These are phyloP conservation scores for Bruguiera hainesii DNA, from an alignment of 441 rosid species.

Conservation along the genomic window DNA sequence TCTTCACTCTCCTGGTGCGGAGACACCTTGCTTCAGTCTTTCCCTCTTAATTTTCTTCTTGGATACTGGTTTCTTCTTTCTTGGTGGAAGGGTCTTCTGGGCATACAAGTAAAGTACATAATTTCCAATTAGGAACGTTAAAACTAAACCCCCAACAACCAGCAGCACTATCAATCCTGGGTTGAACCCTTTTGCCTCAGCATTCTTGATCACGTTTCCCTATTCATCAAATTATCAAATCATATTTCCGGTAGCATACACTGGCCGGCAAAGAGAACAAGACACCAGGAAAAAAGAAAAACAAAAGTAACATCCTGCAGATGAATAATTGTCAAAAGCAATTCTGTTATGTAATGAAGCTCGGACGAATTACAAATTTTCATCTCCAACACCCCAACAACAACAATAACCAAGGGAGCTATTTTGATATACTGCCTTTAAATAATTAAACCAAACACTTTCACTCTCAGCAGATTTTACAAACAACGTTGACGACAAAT, in stretches of 20 bases:
- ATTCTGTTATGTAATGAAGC: background rate
- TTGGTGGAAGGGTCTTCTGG: slow-evolving; percentile 77
- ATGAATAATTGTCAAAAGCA: background rate
- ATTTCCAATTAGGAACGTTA: slow-evolving; percentile 82
- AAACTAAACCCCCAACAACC: slow-evolving; percentile 57
- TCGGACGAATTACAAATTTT: too few species aligned
- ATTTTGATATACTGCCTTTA: too few species aligned
- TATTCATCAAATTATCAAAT: slow-evolving; percentile 21
- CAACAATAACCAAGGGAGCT: too few species aligned
- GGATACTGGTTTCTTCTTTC: slow-evolving; percentile 86
- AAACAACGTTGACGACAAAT: too few species aligned
- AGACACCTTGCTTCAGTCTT: slow-evolving; percentile 89
- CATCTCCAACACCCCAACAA: too few species aligned
- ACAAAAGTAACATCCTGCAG: background rate
- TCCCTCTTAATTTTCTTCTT: slow-evolving; percentile 99
- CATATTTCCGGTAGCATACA: background rate
- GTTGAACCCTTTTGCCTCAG: slow-evolving; percentile 70
- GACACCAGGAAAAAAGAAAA: background rate
- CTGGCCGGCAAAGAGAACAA: background rate
- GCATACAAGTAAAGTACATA: slow-evolving; percentile 74
- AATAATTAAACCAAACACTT: too few species aligned
- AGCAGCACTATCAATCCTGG: slow-evolving; percentile 87
- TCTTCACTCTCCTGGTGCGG: slow-evolving; percentile 60
- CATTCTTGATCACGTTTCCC: slow-evolving; percentile 47
- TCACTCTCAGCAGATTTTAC: too few species aligned